Base-by-base conservation (phyloP, 1,284 basidiomycete species). In the Tilletia walkeri region DNA sequence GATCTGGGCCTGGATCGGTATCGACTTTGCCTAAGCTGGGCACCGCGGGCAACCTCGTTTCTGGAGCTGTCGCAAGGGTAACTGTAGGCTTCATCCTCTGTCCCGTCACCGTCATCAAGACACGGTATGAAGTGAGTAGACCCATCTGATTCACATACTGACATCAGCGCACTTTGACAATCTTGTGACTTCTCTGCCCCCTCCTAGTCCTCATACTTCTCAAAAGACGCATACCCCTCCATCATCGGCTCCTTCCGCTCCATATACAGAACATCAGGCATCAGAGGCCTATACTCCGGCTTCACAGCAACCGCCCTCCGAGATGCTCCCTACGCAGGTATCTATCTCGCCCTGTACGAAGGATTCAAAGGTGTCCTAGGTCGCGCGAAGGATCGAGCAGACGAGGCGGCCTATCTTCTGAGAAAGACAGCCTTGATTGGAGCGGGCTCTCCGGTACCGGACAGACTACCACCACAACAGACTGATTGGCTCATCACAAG, bases 301-400 rank as follows among this genome's bases (percentile, higher is more conserved):
- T 92, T 96, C 79, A 84, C 92, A 41, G 93, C 95, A 0, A 95
- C 94, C 0, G 92, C 94, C 0, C 86, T 95, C 30, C 88, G 95
- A 48, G 95, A 99, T 82, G 95, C 95, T 2, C 96, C 95, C 0
- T 95, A 97, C 79, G 95, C 95, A 0, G 95, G 95, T 0, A 84
- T 99, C 7, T 99, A 97, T 78, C 88, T 98, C 20, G 89, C 94
- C 0, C 89, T 91, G 67, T 99, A 99, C 83, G 95, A 82, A 68
- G 75, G 73, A 34, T 66, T 71, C 56, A 83, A 83, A 69, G 70
- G 70, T 6, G 65, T 71, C 38, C 75, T 82, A 5, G 67, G 73
- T n/a, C 39, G 65, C 39, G 36, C 48, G 4, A 49, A 20, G n/a
- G 66, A 45, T 16, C 30, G 49, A 14, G 41, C 36, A 4, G 65